A percentile compares a stretch with the other conserved stretches of the same genome.
Evolutionary conservation across 371 early-diverging fungal species (phyloP).

Genomic region (Chytridium lagenaria): DNA sequence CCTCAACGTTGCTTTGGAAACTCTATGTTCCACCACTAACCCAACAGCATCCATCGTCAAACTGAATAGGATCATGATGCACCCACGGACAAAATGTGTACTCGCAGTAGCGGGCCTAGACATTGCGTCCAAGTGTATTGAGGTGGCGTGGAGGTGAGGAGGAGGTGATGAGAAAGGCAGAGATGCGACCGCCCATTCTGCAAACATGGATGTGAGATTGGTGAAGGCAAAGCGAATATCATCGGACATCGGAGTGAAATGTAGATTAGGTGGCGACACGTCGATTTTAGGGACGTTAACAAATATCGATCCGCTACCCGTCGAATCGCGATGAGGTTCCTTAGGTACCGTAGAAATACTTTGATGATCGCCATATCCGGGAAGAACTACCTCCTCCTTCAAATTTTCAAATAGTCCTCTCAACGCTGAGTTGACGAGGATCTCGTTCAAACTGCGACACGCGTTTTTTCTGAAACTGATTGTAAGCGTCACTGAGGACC

Average conservation of each 20-base stretch:
- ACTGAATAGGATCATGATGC: neutral
- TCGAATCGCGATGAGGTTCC: neutral
- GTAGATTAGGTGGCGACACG: neutral
- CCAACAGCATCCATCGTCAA: neutral
- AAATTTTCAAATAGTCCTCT: too few relatives aligned
- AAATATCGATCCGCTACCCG: too few relatives aligned
- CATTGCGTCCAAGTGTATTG: neutral
- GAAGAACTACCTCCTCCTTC: neutral
- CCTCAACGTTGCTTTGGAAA: neutral
- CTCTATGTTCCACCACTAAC: neutral
- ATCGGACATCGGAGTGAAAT: neutral
- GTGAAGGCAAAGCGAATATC: neutral
- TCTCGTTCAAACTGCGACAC: too few relatives aligned
- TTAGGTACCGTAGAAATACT: neutral
- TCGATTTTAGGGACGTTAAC: too few relatives aligned
- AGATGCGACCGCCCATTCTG: neutral
- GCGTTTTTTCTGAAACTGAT: neutral
- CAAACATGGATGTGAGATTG: neutral
- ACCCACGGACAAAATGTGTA: neutral
- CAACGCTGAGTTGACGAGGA: too few relatives aligned
- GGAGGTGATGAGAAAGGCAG: slow-evolving; percentile 1
- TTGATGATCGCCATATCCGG: too few relatives aligned
- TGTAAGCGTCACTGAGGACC: too few relatives aligned
- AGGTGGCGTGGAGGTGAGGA: slow-evolving; percentile 8
- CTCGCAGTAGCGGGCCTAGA: neutral